Percentiles rank a stretch among this genome's conserved stretches.
These are phyloP conservation scores for Nidula microcarpa DNA, from an alignment of 768 basidiomycete genomes.

Conservation along the genomic window DNA sequence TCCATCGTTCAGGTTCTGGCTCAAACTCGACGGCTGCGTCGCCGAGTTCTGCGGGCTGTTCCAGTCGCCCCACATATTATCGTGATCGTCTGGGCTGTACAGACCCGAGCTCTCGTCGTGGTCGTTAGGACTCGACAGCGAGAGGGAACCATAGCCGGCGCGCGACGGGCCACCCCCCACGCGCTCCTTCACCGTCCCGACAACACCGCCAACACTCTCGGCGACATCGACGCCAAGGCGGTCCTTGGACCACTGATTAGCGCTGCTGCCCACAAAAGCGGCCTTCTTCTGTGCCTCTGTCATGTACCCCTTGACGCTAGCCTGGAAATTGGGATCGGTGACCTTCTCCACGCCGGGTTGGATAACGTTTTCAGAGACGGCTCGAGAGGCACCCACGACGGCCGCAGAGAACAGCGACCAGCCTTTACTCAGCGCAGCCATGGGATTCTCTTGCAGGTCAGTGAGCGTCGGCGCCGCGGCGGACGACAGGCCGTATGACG, in stretches of 20 bases:
- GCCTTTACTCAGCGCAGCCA: constrained; percentile 84
- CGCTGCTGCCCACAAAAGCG: constrained; percentile 53
- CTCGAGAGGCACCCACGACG: constrained; percentile 74
- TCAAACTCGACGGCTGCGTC: neutral
- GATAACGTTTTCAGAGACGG: constrained; percentile 81
- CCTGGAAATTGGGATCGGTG: constrained; percentile 76
- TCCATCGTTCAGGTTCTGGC: neutral
- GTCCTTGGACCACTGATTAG: constrained; percentile 74
- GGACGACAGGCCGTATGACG: constrained; percentile 73
- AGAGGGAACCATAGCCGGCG: constrained; percentile 46
- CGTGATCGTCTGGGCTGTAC: constrained; percentile 53
- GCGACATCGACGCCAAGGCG: constrained; percentile 86
- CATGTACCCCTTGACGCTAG: constrained; percentile 70
- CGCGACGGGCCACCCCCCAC: constrained; percentile 54
- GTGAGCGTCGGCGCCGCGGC: constrained; percentile 72
- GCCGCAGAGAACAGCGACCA: constrained; percentile 95
- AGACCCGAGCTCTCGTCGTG: constrained; percentile 57
- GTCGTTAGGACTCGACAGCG: constrained; percentile 32
- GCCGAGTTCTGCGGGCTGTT: neutral
- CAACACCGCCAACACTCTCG: constrained; percentile 68
- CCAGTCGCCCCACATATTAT: constrained; percentile 61
- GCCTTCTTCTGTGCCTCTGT: constrained; percentile 66
- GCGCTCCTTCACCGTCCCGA: constrained; percentile 58
- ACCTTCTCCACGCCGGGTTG: constrained; percentile 86
- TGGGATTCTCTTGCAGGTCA: constrained; percentile 86